Evolutionary conservation across 176 grass and related monocot species (phyloP).

Genomic region (Tuctoria greenei): DNA sequence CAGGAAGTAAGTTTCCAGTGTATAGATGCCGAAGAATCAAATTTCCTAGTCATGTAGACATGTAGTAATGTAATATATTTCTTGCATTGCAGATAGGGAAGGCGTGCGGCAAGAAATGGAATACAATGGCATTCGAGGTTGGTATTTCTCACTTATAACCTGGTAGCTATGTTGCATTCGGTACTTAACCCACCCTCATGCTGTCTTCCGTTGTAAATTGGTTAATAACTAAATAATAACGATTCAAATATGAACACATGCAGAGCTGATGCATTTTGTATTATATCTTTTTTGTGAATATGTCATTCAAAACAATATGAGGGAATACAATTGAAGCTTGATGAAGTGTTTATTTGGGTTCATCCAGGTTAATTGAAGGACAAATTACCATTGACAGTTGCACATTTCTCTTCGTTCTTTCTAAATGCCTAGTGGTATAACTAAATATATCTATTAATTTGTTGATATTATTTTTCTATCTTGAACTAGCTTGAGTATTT

Average conservation of each 20-base stretch:
- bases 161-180: conserved; percentile 20
- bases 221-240: background rate
- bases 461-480: background rate
- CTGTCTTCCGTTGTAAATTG: conserved; percentile 19
- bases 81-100: conserved; percentile 74
- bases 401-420: background rate
- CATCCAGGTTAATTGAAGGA: background rate
- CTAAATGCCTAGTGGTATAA: background rate
- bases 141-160: conserved; percentile 20
- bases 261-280: background rate
- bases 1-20: conserved; percentile 58
- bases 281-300: background rate
- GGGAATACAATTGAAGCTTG: background rate
- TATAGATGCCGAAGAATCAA: conserved; percentile 26
- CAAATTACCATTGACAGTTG: background rate
- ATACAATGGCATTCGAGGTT: conserved; percentile 89
- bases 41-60: conserved; percentile 19
- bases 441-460: background rate
- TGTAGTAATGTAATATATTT: conserved; percentile 35
- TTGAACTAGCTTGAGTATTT: background rate
- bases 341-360: background rate
- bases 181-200: background rate
- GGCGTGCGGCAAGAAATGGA: conserved; percentile 91
- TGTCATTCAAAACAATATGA: conserved; percentile 20
- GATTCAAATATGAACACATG: background rate